Evolutionary conservation across 805 yeast genomes (phyloP).

Genomic region (Clavispora asparagi): DNA sequence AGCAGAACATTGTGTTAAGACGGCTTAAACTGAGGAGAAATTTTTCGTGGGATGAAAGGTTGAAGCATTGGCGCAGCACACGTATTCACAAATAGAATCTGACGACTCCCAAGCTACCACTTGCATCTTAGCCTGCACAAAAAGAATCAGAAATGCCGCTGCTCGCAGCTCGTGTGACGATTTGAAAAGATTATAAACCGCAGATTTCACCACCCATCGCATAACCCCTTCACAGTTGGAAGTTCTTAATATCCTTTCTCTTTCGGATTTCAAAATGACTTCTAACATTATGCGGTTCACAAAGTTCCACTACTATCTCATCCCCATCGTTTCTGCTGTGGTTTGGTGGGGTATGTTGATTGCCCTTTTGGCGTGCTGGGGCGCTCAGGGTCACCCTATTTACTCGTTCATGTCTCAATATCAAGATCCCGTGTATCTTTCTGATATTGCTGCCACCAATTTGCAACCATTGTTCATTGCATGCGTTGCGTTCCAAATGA

Average conservation of each 20-base stretch:
- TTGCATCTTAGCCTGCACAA: neutral
- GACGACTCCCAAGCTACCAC: neutral
- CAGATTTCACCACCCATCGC: neutral
- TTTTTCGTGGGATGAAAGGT: neutral
- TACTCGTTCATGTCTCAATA: constrained; percentile 48
- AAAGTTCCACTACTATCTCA: constrained; percentile 44
- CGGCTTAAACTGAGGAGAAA: no score
- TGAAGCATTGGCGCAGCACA: neutral
- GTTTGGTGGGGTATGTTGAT: constrained; percentile 93
- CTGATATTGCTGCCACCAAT: constrained; percentile 85
- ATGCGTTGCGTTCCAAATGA: constrained; percentile 72
- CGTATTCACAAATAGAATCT: neutral
- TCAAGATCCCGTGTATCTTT: constrained; percentile 62
- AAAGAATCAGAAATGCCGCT: neutral
- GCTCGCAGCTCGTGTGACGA: neutral
- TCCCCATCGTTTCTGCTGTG: constrained; percentile 62
- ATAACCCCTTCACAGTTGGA: neutral
- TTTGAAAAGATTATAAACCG: neutral
- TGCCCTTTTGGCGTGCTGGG: constrained; percentile 75
- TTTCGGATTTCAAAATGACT: constrained; percentile 2
- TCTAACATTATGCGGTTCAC: constrained; percentile 25
- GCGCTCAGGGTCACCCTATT: constrained; percentile 70
- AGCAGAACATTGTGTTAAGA: no score
- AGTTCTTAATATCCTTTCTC: neutral
- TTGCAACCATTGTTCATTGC: constrained; percentile 79